Evolutionary conservation across 2,329 filamentous ascomycete genomes (phyloP), one percentile per base, ranked within the genome.

Genomic region (Paraconiothyrium brasiliense): DNA sequence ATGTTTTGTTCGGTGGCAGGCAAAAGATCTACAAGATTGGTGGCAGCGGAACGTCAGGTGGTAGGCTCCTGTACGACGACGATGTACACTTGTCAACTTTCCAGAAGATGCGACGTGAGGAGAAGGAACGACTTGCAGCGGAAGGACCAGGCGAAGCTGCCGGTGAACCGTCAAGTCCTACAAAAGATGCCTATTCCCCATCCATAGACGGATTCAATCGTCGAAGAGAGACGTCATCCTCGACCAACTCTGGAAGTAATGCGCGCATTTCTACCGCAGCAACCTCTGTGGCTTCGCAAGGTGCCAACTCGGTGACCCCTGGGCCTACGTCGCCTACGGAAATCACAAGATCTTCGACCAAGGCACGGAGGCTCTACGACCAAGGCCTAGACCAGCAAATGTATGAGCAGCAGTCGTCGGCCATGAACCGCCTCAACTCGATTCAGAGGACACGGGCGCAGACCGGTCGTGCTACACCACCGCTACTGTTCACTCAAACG

Each of bases 21-120:
- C 95, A 98, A 77, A 98, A 98, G 81, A 90, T 98, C 41, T 98
- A 96, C 75, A 94, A 93, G 77, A 92, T 97, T 66, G 85, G 91
- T 0, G 79, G 75, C 50, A 74, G 76, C 44, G 71, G 68, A 8
- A 83, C 83, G 2, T 81, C 83, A 37, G 83, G 80, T 68, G 70
- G 79, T 67, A 64, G 59, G 49, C 70, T 79, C 58, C 78, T 97
- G 2, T 98, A 97, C 73, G 93, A 96, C 30, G 90, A 95, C 68
- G 95, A 99, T 77, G 87, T 97, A 20, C 87, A 89, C 30, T 81
- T 90, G 76, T 97, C 94, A 2, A 86, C 92, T 9, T 97, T 97
- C 72, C 93, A 97, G 71, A 91, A 87, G 72, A 87, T 92, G 81
- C 86, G 89, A 43, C 84, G 85, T 62, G 80, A 84, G 58, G 79